Evolutionary conservation across 169 alveolate species (phyloP).

Genomic region (Plasmodium knowlesi): DNA sequence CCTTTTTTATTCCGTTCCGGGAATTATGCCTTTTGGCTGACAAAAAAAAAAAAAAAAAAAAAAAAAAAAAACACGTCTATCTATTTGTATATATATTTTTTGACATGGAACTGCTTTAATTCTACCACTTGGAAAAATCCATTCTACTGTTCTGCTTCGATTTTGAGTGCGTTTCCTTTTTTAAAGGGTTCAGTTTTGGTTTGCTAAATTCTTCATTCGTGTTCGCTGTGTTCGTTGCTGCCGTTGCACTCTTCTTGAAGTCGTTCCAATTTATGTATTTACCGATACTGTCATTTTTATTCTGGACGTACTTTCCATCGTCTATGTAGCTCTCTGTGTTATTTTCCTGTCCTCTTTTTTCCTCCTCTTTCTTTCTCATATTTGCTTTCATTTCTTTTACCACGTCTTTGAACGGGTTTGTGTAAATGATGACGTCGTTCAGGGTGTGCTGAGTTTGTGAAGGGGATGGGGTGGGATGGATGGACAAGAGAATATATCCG

Average conservation of each 20-base stretch:
- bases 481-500: background rate
- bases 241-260: constrained; percentile 9
- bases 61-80: background rate
- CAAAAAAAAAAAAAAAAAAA: background rate
- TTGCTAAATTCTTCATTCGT: constrained; percentile 18
- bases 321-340: constrained; percentile 36
- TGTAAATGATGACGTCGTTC: constrained; percentile 51
- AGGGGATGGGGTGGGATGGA: background rate
- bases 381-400: constrained; percentile 58
- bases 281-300: constrained; percentile 62
- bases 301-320: constrained; percentile 40
- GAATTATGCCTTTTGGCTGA: background rate
- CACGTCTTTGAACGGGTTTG: constrained; percentile 73
- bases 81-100: background rate
- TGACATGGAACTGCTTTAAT: background rate
- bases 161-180: constrained; percentile 52
- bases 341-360: background rate
- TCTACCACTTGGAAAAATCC: constrained; percentile 63
- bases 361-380: constrained; percentile 18
- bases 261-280: constrained; percentile 64
- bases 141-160: constrained; percentile 22
- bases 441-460: constrained; percentile 11
- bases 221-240: background rate
- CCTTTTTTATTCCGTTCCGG: background rate
- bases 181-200: constrained; percentile 7